A percentile compares a stretch with the other conserved stretches of the same genome.
Conservation (phyloP, 1,139 yeast genomes). For the Candida sojae region DNA sequence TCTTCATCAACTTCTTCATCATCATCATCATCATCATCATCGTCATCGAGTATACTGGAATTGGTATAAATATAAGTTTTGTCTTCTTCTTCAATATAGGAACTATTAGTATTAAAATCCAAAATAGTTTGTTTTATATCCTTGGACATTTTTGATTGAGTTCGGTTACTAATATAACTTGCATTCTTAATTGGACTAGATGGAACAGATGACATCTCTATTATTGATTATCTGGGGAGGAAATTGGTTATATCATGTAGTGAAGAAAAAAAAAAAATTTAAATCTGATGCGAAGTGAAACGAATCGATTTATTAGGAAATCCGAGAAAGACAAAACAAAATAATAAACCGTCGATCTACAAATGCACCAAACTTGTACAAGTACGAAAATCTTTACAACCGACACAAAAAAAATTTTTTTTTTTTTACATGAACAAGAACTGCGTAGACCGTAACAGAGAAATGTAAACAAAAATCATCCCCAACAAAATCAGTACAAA, state of each 20-base stretch:
- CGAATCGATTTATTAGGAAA: not conserved
- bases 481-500: not conserved
- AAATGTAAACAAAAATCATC: not conserved
- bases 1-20: slow-evolving; percentile 18
- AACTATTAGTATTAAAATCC: slow-evolving; percentile 25
- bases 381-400: no score
- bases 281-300: slow-evolving; percentile 2
- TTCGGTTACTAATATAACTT: slow-evolving; percentile 1
- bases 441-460: no score
- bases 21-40: slow-evolving; percentile 18
- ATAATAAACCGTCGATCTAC: not conserved
- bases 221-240: not conserved
- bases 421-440: not conserved
- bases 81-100: slow-evolving; percentile 43
- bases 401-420: not conserved
- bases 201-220: slow-evolving; percentile 1
- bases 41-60: slow-evolving; percentile 20
- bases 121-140: slow-evolving; percentile 22
- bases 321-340: not conserved
- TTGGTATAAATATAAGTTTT: slow-evolving; percentile 33
- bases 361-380: not conserved
- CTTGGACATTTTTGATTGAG: slow-evolving; percentile 5
- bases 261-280: not conserved
- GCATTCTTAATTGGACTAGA: slow-evolving; percentile 1
- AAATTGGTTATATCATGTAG: not conserved